Base-by-base conservation (phyloP, 306 rosid species). In the Purshia tridentata region DNA sequence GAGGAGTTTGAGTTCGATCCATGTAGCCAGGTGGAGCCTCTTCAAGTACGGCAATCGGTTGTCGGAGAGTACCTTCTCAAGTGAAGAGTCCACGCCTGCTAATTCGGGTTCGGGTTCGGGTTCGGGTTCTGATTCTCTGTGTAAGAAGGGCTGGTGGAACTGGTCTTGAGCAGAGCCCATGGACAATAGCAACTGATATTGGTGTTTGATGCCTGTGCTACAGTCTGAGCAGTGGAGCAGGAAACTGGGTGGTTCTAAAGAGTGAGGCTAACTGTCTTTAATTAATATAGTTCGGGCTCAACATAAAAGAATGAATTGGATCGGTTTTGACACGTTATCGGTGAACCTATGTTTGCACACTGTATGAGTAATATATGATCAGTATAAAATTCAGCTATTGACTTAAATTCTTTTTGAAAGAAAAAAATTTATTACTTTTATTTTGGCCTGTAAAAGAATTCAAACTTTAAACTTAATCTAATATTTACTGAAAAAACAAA, bases 1-100 rank as follows among this genome's bases (percentile, higher is more conserved):
- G 56, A 91, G 89, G 35, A 87, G 86, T 39, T 76, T 73, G n/a
- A 88, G 54, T 77, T 91, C 97, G 4, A 91, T 82, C 88, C 88
- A 87, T 0, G 91, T 81, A 18, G 93, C 93, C 8, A 46, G 11
- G 0, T 54, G 61, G 35, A 85, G 50, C 45, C 88, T 85, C 59
- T 83, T 65, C 16, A 56, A 55, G 6, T 18, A 22, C 0, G 89
- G 70, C 44, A 86, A 19, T 23, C 52, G 47, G 0, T 86, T 68
- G 60, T 86, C 68, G 6, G 91, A 84, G 0, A 90, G 81, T 0
- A 88, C 73, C 47, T 64, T 57, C 70, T 90, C 96, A 4, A 90
- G 93, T 9, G 77, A 69, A 9, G 80, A 52, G 56, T 81, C 80
- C 0, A 48, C 56, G 12, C 20, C 45, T 49, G n/a, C 45, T n/a